Evolutionary conservation across 306 rosid genomes (phyloP).

Genomic region (Quillaja saponaria): DNA sequence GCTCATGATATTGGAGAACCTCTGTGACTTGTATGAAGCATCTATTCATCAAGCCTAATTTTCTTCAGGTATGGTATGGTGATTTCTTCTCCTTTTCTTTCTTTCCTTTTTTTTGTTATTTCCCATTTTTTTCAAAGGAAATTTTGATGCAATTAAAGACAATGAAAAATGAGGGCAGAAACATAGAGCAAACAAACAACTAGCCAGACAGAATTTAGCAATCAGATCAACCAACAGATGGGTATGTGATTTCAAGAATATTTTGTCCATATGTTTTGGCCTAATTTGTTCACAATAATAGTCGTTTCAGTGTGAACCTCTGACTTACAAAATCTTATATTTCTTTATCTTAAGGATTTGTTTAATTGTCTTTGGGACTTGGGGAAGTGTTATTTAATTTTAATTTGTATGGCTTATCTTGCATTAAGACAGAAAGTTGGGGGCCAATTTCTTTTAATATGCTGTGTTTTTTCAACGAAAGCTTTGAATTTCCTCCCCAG

Average conservation of each 20-base stretch:
- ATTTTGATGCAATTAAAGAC: constrained; percentile 18
- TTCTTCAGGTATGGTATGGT: background rate
- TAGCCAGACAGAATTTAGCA: constrained; percentile 20
- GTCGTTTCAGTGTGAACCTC: constrained; percentile 25
- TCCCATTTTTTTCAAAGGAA: background rate
- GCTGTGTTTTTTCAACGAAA: background rate
- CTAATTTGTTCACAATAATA: constrained; percentile 26
- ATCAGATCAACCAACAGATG: constrained; percentile 33
- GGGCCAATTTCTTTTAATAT: background rate
- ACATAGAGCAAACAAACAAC: background rate
- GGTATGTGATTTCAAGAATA: constrained; percentile 23
- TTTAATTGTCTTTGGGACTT: constrained; percentile 13
- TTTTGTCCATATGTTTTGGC: constrained; percentile 10
- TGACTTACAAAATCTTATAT: background rate
- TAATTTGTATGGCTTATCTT: constrained; percentile 17
- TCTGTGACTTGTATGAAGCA: too few species aligned
- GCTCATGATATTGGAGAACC: background rate
- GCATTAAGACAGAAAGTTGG: constrained; percentile 9
- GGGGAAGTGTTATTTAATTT: constrained; percentile 12
- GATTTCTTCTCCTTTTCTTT: background rate
- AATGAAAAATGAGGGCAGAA: constrained; percentile 22
- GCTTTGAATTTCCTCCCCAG: constrained; percentile 15
- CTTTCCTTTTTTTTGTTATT: background rate
- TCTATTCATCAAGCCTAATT: background rate
- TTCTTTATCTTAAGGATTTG: constrained; percentile 1